Percentiles rank a stretch among this genome's conserved stretches.
These are phyloP conservation scores for Polychaeton citri DNA, from an alignment of 2,329 filamentous ascomycete genomes.

Conservation along the genomic window DNA sequence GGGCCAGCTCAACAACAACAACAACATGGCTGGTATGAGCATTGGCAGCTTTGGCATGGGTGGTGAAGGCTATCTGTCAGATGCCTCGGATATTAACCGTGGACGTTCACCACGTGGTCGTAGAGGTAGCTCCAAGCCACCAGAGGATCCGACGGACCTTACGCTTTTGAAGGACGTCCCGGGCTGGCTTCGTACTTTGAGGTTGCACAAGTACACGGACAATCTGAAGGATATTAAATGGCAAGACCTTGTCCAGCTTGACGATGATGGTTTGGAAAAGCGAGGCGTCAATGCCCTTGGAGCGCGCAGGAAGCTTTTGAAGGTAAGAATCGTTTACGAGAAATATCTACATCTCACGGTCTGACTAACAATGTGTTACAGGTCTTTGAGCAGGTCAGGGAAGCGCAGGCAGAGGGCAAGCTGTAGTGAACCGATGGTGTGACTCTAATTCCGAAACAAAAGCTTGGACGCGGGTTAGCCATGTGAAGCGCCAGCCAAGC, in stretches of 20 bases:
- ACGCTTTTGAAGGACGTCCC: constrained; percentile 87
- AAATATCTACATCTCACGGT: not conserved
- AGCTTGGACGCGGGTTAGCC: too few species aligned
- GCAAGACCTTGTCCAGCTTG: constrained; percentile 81
- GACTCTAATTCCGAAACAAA: too few species aligned
- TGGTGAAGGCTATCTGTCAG: constrained; percentile 81
- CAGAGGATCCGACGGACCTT: constrained; percentile 91
- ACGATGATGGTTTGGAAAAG: constrained; percentile 85
- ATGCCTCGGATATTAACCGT: constrained; percentile 81
- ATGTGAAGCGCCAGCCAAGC: too few species aligned
- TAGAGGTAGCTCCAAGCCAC: constrained; percentile 89
- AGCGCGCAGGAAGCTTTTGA: constrained; percentile 92
- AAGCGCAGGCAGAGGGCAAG: constrained; percentile 34
- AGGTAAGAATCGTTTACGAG: constrained; percentile 44
- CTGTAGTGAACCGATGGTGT: too few species aligned
- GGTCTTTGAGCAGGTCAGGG: constrained; percentile 91
- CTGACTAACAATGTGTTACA: constrained; percentile 25
- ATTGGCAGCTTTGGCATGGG: constrained; percentile 37
- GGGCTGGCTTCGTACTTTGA: constrained; percentile 84
- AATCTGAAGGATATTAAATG: constrained; percentile 96
- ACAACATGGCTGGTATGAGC: constrained; percentile 39
- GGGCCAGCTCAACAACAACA: constrained; percentile 13
- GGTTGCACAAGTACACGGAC: constrained; percentile 97
- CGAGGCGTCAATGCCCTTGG: constrained; percentile 90
- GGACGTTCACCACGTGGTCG: constrained; percentile 86